phyloP scores from a whole-genome alignment of 192 early-diverging fungal species.

The Kickxella alabastrina region DNA sequence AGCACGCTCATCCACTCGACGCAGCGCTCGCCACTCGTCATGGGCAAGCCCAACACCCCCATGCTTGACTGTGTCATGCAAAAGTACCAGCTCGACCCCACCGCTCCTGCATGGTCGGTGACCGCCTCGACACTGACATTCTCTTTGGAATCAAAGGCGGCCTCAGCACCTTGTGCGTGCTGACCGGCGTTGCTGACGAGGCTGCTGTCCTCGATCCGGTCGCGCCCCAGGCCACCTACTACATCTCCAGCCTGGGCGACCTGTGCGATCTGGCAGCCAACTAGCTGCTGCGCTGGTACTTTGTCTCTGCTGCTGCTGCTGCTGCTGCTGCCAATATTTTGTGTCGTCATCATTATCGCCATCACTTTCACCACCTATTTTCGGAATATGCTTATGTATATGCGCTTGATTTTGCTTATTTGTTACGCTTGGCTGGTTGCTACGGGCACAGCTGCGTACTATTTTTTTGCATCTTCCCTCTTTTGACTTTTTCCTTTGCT shows the following conservation, averaged over 20 bases:
- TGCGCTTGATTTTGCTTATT: not conserved
- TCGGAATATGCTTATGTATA: too few relatives aligned
- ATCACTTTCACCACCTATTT: too few relatives aligned
- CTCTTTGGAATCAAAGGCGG: constrained; percentile 85
- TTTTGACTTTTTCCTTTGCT: not conserved
- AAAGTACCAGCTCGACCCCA: constrained; percentile 74
- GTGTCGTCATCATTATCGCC: not conserved
- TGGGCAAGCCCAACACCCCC: constrained; percentile 90
- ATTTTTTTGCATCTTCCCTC: not conserved
- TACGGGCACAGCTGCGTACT: not conserved
- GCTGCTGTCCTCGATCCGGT: constrained; percentile 15
- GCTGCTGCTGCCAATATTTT: too few relatives aligned
- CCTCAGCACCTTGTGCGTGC: constrained; percentile 82
- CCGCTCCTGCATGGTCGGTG: constrained; percentile 95
- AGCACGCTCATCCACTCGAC: constrained; percentile 71
- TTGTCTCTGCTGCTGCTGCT: too few relatives aligned
- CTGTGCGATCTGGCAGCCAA: constrained; percentile 10
- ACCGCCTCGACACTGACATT: constrained; percentile 94
- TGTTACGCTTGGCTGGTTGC: constrained; percentile 1
- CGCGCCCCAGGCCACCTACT: constrained; percentile 39
- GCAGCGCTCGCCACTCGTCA: constrained; percentile 72
- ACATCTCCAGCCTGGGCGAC: constrained; percentile 36
- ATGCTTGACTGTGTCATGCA: constrained; percentile 92
- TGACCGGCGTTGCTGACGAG: constrained; percentile 69
- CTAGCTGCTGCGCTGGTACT: constrained; percentile 2